phyloP scores from a whole-genome alignment of 495 filamentous ascomycete genomes.

The Neurospora hispaniola region DNA sequence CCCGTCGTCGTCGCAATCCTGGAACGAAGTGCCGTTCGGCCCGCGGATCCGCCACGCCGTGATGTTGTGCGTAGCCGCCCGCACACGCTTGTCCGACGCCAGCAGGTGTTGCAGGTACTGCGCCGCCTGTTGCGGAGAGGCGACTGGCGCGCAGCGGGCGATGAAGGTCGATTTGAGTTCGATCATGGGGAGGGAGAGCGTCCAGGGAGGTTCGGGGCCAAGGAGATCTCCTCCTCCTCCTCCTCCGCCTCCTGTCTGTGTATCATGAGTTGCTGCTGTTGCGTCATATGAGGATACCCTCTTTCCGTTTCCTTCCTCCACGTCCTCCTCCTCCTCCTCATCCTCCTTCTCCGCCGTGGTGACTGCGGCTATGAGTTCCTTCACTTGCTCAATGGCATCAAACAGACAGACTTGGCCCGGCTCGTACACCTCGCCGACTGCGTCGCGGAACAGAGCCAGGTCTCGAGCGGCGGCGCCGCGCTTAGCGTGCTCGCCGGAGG shows the following conservation, averaged over 20 bases:
- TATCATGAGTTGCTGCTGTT: background rate
- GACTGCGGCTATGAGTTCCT: constrained; percentile 17
- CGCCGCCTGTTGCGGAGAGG: constrained; percentile 56
- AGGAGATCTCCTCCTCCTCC: background rate
- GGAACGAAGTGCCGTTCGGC: constrained; percentile 46
- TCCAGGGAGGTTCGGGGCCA: constrained; percentile 50
- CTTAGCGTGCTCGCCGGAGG: constrained; percentile 41
- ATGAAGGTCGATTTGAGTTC: constrained; percentile 88
- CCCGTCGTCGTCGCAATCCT: constrained; percentile 94
- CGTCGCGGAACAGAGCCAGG: constrained; percentile 53
- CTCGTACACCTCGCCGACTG: constrained; percentile 52
- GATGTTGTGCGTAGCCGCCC: constrained; percentile 88
- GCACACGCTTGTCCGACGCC: constrained; percentile 67
- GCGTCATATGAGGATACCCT: background rate
- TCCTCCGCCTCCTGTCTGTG: background rate
- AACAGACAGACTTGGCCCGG: constrained; percentile 78
- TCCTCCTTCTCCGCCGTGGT: constrained; percentile 5
- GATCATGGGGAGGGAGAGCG: constrained; percentile 54
- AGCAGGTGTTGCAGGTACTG: constrained; percentile 61
- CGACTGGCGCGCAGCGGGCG: constrained; percentile 58
- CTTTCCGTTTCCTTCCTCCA: background rate
- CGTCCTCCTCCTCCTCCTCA: background rate
- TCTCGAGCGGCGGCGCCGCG: constrained; percentile 62
- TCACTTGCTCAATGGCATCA: constrained; percentile 64
- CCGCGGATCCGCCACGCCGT: constrained; percentile 49